Percentiles rank a stretch among this genome's conserved stretches.
phyloP scores from a whole-genome alignment of 768 basidiomycete species.

The Pleurotus cornucopiae region DNA sequence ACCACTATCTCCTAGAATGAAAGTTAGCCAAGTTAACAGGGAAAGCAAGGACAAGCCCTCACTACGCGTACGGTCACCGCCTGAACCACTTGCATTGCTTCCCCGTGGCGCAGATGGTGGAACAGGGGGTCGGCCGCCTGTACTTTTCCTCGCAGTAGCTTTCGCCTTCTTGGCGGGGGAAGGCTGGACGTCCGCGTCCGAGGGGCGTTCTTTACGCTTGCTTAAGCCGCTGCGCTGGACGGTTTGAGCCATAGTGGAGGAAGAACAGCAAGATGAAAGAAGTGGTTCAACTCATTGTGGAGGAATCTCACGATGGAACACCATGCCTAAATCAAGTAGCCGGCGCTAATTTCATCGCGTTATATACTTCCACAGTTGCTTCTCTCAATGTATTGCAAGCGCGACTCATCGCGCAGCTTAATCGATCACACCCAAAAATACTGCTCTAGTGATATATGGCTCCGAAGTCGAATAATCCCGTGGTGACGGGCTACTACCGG shows the following conservation, averaged over 20 bases:
- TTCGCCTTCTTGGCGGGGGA: constrained; percentile 43
- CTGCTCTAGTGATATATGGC: neutral
- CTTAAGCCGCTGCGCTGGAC: constrained; percentile 51
- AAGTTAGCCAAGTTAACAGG: neutral
- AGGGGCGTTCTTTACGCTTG: constrained; percentile 43
- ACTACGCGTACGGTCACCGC: neutral
- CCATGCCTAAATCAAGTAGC: neutral
- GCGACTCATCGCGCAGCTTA: neutral
- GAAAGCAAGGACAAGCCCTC: neutral
- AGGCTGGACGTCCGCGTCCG: constrained; percentile 41
- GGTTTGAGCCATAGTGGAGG: constrained; percentile 61
- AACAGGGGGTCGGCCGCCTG: constrained; percentile 60
- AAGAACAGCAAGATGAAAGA: constrained; percentile 7
- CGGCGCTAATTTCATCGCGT: neutral
- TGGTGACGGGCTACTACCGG: constrained; percentile 71
- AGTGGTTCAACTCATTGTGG: constrained; percentile 4
- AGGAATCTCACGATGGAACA: neutral
- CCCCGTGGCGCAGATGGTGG: neutral
- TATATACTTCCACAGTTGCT: neutral
- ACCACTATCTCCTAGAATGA: too few relatives aligned
- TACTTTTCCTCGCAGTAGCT: constrained; percentile 80
- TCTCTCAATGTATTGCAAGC: neutral
- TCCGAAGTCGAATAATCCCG: constrained; percentile 24
- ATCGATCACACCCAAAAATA: neutral
- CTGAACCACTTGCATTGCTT: constrained; percentile 4